Evolutionary conservation across 139 green algal species (phyloP), one percentile per base, ranked within the genome.

Genomic region (Auxenochlorella pyrenoidosa): DNA sequence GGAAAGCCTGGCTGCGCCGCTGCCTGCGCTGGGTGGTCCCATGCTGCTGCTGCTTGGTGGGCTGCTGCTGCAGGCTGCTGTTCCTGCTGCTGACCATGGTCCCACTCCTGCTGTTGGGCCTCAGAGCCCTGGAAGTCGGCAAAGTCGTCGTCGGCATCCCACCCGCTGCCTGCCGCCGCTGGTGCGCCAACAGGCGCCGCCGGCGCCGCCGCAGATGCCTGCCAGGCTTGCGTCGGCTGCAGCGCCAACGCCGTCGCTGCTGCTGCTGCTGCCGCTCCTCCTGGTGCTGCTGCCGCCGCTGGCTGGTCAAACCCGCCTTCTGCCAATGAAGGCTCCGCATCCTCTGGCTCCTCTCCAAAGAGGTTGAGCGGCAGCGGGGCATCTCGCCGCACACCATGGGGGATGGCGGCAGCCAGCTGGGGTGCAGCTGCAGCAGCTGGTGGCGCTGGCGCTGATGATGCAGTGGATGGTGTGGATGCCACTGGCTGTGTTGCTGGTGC

Each of bases 331-430:
- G 16, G 1, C 34, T 5, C 70, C 12, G 70, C 70, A 10, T 76
- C 68, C 32, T 51, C 41, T 34, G 34, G 12, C 54, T 70, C 79
- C 10, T 43, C 63, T n/a, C 80, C 80, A 85, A 85, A 85, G 15
- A 85, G 41, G 36, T 76, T 41, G 0, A 85, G 63, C 13, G 80
- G 63, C 63, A 85, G 80, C 5, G 80, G 80, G 1, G 63, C 63
- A 44, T 60, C 28, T 16, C 80, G 80, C 41, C 72, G 80, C 80
- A 85, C 38, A 36, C 80, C 80, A 16, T 1, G 0, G 0, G 80
- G 63, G 28, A 32, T 13, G 10, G 54, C 44, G 3, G 44, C 79
- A 58, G 75, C 40, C 12, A 24, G 51, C 51, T 32, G 4, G 8
- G 40, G 18, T 22, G 41, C 73, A 24, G 41, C 73, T 28, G 26